Conservation (phyloP, 2,329 filamentous ascomycete genomes). For the Beauveria scarabaeidicola region DNA sequence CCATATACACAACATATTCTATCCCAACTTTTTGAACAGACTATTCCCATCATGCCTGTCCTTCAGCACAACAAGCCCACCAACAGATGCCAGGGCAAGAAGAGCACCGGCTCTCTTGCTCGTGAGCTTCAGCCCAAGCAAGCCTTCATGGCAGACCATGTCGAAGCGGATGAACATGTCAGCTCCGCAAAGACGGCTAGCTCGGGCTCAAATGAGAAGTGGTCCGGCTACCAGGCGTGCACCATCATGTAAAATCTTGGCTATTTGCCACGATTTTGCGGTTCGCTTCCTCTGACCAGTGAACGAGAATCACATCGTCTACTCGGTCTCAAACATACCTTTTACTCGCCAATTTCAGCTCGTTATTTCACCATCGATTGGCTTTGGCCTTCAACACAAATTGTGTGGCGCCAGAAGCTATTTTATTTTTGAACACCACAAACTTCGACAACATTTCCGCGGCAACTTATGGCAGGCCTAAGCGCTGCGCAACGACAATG, state of each 20-base stretch:
- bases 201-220: background rate
- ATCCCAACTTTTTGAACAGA: background rate
- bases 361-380: background rate
- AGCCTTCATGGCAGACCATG: background rate
- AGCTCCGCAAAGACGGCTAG: background rate
- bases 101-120: background rate
- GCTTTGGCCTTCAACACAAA: background rate
- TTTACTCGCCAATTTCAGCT: slow-evolving; percentile 6
- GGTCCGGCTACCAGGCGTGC: slow-evolving; percentile 2
- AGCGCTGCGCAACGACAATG: background rate
- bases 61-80: background rate
- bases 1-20: background rate
- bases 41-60: background rate
- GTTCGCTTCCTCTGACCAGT: background rate
- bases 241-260: background rate
- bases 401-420: background rate
- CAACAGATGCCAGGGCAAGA: background rate
- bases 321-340: background rate
- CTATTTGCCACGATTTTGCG: background rate
- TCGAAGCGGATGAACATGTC: background rate
- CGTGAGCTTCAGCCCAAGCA: background rate
- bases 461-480: slow-evolving; percentile 2
- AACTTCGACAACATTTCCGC: background rate
- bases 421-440: background rate
- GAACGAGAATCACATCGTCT: background rate